phyloP scores from a whole-genome alignment of 2,329 filamentous ascomycete genomes.

The Aspergillus arachidicola region DNA sequence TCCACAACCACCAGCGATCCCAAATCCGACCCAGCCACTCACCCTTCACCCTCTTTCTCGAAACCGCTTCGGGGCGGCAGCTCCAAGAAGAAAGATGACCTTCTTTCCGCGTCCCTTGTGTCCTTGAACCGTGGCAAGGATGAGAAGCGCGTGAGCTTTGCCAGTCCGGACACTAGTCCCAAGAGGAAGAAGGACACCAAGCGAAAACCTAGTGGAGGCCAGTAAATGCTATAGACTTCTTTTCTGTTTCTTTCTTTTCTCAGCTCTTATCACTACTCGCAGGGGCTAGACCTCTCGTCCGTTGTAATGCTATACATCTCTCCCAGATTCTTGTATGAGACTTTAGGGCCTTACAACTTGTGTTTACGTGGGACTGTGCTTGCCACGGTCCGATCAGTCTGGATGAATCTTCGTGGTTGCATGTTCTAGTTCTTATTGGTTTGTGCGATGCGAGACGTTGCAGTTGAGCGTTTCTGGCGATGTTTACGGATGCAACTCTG shows the following conservation, averaged over 20 bases:
- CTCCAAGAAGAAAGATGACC: slow-evolving; percentile 33
- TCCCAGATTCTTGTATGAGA: slow-evolving; percentile 19
- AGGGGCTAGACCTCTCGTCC: slow-evolving; percentile 6
- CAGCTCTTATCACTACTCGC: slow-evolving; percentile 9
- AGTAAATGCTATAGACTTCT: slow-evolving; percentile 21
- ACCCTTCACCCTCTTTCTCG: slow-evolving; percentile 29
- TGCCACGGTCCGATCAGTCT: not conserved
- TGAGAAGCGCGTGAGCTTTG: slow-evolving; percentile 42
- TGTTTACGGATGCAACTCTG: slow-evolving; percentile 7
- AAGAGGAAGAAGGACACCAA: slow-evolving; percentile 31
- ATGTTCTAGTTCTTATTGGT: not conserved
- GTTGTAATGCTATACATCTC: slow-evolving; percentile 15
- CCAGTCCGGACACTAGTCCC: slow-evolving; percentile 35
- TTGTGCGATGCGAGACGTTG: slow-evolving; percentile 10
- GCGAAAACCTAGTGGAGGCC: slow-evolving; percentile 25
- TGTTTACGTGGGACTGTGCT: not conserved
- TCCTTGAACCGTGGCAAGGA: slow-evolving; percentile 34
- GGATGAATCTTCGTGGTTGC: not conserved
- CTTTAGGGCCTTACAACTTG: slow-evolving; percentile 4
- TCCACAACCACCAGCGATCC: slow-evolving; percentile 36
- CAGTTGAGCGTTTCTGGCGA: slow-evolving; percentile 7
- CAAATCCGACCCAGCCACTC: slow-evolving; percentile 36
- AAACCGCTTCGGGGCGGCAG: slow-evolving; percentile 35
- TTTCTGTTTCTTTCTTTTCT: slow-evolving; percentile 10
- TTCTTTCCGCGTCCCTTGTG: slow-evolving; percentile 29